phyloP scores from a whole-genome alignment of 2,329 filamentous ascomycete species.

The Blastomyces emzantsi region DNA sequence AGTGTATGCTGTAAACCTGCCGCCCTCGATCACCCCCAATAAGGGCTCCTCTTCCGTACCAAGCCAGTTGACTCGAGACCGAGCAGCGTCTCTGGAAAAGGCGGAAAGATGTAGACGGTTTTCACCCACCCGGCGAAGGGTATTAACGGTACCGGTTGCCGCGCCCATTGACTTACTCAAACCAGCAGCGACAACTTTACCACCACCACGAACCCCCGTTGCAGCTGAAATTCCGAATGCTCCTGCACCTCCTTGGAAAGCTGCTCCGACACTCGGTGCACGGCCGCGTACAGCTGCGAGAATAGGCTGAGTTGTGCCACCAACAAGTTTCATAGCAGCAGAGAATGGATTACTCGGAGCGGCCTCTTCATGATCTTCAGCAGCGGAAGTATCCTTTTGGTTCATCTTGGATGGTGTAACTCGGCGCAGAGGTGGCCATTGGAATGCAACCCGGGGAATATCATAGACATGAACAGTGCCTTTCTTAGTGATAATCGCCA shows the following conservation, averaged over 20 bases:
- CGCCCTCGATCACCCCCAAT: slow-evolving; percentile 39
- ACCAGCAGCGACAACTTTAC: slow-evolving; percentile 42
- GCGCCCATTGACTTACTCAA: slow-evolving; percentile 44
- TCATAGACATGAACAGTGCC: slow-evolving; percentile 94
- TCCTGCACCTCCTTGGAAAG: slow-evolving; percentile 33
- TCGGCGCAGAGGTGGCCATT: slow-evolving; percentile 65
- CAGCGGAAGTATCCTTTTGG: slow-evolving; percentile 33
- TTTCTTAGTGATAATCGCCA: slow-evolving; percentile 85
- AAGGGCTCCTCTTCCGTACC: slow-evolving; percentile 34
- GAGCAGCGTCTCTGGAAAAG: slow-evolving; percentile 30
- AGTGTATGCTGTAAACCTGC: slow-evolving; percentile 38
- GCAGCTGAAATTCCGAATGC: slow-evolving; percentile 39
- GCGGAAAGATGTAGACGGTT: slow-evolving; percentile 40
- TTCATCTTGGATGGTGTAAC: slow-evolving; percentile 37
- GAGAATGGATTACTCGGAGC: slow-evolving; percentile 46
- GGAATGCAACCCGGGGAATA: slow-evolving; percentile 70
- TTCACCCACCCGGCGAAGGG: slow-evolving; percentile 40
- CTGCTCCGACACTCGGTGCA: slow-evolving; percentile 39
- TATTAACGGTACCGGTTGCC: slow-evolving; percentile 41
- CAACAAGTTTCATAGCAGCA: slow-evolving; percentile 61
- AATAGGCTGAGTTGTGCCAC: slow-evolving; percentile 51
- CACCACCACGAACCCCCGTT: slow-evolving; percentile 38
- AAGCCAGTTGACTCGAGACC: slow-evolving; percentile 41
- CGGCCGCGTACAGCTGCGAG: slow-evolving; percentile 56
- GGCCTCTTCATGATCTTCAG: slow-evolving; percentile 40